These are phyloP conservation scores for Rubroboletus satanas DNA, from an alignment of 768 basidiomycete genomes.

Conservation along the genomic window DNA sequence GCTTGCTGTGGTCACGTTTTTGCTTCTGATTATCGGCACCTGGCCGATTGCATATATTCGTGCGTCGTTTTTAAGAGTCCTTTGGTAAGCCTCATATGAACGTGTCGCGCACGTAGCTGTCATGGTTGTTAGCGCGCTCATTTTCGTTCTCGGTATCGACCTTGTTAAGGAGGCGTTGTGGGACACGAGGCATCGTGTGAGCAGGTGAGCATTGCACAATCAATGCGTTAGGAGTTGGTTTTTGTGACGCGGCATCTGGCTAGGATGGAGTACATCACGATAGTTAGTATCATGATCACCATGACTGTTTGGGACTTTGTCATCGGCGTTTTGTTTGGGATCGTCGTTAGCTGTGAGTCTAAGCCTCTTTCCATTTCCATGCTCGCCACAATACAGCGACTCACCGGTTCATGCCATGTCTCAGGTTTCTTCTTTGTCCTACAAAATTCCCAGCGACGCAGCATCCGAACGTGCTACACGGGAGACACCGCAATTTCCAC, in stretches of 20 bases:
- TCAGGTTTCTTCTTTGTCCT: conserved; percentile 94
- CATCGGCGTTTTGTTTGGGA: conserved; percentile 87
- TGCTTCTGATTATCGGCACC: conserved; percentile 78
- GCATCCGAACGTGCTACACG: conserved; percentile 79
- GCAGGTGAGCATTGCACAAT: conserved; percentile 45
- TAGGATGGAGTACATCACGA: conserved; percentile 78
- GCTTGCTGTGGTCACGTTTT: conserved; percentile 69
- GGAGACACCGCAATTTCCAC: conserved; percentile 86
- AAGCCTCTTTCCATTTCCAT: neutral
- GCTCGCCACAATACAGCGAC: neutral
- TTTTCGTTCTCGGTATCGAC: conserved; percentile 92
- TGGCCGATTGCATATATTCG: conserved; percentile 90
- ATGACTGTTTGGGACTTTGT: conserved; percentile 98
- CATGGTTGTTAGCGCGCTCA: conserved; percentile 86
- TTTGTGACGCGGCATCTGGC: conserved; percentile 8
- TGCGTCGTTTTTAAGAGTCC: conserved; percentile 37
- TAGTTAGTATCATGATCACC: conserved; percentile 78
- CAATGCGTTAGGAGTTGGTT: neutral
- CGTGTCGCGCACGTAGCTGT: conserved; percentile 51
- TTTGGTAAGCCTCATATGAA: neutral
- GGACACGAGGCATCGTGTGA: conserved; percentile 90
- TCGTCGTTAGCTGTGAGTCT: conserved; percentile 79
- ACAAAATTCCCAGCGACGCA: conserved; percentile 80
- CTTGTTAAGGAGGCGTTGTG: conserved; percentile 93
- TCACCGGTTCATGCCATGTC: neutral